A percentile compares a stretch with the other conserved stretches of the same genome.
Conservation (phyloP, 1,284 basidiomycete genomes). For the Puccinia triticina region DNA sequence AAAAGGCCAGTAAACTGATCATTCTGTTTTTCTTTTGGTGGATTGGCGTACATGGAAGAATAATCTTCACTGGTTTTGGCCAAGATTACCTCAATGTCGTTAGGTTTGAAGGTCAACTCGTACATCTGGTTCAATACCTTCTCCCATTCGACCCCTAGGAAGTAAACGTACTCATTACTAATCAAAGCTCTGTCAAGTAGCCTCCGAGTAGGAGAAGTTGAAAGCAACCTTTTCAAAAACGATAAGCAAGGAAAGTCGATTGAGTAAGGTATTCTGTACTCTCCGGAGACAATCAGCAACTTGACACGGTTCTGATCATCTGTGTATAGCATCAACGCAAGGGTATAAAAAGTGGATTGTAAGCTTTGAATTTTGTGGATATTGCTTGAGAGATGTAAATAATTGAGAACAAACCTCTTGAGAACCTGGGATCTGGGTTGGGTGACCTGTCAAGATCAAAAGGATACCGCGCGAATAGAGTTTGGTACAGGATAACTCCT, state of each 20-base stretch:
- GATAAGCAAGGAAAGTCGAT: background rate
- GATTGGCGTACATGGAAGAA: background rate
- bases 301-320: constrained; percentile 5
- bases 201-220: background rate
- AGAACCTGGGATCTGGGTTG: background rate
- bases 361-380: background rate
- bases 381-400: background rate
- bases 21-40: background rate
- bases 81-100: background rate
- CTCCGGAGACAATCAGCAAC: background rate
- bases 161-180: background rate
- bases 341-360: background rate
- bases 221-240: constrained; percentile 11
- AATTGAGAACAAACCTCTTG: background rate
- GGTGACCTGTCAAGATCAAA: background rate
- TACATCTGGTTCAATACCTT: background rate
- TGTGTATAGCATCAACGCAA: background rate
- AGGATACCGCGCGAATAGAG: constrained; percentile 12
- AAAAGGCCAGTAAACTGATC: constrained; percentile 11
- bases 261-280: background rate
- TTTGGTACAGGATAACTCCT: constrained; percentile 25
- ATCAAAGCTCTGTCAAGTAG: background rate
- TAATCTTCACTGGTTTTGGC: background rate
- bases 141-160: background rate
- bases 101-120: background rate